Evolutionary conservation across 371 early-diverging fungal species (phyloP).

Genomic region (Mortierella sp.): DNA sequence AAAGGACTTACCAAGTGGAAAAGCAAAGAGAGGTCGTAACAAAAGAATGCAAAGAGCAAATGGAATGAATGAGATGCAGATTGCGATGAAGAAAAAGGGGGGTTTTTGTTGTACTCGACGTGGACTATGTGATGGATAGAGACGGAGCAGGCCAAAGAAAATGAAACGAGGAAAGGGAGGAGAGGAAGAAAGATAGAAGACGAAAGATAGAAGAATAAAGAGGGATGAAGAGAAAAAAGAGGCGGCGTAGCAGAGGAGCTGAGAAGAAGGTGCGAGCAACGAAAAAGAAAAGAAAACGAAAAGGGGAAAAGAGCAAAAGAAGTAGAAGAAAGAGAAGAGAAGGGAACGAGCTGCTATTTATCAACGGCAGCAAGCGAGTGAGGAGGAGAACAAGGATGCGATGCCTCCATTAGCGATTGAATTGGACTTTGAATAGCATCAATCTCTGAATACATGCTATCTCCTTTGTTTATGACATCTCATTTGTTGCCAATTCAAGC

Average conservation of each 20-base stretch:
- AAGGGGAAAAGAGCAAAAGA: background rate
- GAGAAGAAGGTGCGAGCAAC: slow-evolving; percentile 10
- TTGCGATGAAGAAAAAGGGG: background rate
- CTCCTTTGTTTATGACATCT: background rate
- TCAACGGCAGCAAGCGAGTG: background rate
- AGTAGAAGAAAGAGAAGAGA: background rate
- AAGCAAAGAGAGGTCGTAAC: slow-evolving; percentile 12
- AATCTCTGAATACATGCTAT: background rate
- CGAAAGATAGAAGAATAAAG: background rate
- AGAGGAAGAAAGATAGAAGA: slow-evolving; percentile 1
- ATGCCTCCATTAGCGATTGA: background rate
- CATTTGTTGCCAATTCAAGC: background rate
- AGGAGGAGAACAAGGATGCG: background rate
- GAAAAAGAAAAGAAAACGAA: background rate
- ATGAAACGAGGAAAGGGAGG: background rate
- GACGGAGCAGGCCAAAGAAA: slow-evolving; percentile 29
- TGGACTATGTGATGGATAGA: slow-evolving; percentile 13
- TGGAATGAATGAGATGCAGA: slow-evolving; percentile 13
- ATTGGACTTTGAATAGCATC: background rate
- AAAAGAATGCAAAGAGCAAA: slow-evolving; percentile 20
- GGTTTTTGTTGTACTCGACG: slow-evolving; percentile 34
- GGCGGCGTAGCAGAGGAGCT: slow-evolving; percentile 27
- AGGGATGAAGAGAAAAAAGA: slow-evolving; percentile 4
- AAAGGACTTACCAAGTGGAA: slow-evolving; percentile 19
- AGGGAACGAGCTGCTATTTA: background rate